These are phyloP conservation scores for Candida chauliodis DNA, from an alignment of 805 yeast species.

Conservation along the genomic window DNA sequence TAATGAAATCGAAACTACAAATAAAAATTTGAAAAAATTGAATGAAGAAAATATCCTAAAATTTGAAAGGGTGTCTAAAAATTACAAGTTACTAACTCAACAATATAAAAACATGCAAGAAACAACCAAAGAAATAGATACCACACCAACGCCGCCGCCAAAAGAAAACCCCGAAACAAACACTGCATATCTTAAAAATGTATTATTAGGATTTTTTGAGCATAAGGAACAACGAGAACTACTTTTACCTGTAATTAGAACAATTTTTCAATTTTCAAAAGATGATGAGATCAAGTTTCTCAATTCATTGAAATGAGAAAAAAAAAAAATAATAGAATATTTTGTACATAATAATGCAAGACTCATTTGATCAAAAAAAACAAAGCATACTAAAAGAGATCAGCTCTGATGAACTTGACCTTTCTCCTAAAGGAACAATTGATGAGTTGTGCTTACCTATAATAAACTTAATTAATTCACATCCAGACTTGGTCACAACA, in stretches of 20 bases:
- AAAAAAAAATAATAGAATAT: background rate
- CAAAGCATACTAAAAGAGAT: constrained; percentile 51
- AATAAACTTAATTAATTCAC: constrained; percentile 61
- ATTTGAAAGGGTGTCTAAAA: constrained; percentile 65
- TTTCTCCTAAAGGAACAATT: constrained; percentile 88
- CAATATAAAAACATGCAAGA: constrained; percentile 45
- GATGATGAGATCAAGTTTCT: constrained; percentile 71
- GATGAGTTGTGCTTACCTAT: constrained; percentile 72
- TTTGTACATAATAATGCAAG: constrained; percentile 24
- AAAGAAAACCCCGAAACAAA: constrained; percentile 9
- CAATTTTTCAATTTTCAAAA: constrained; percentile 63
- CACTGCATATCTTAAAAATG: constrained; percentile 81
- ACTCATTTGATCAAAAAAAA: constrained; percentile 70
- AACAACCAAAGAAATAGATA: background rate
- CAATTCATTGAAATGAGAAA: constrained; percentile 40
- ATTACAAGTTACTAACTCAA: constrained; percentile 59
- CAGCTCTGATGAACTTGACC: constrained; percentile 46
- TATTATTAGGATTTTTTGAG: constrained; percentile 84
- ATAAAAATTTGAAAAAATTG: constrained; percentile 50
- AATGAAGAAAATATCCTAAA: constrained; percentile 69
- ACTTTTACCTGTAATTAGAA: constrained; percentile 79
- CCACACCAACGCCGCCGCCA: background rate
- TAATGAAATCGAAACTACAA: constrained; percentile 54
- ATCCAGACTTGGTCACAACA: constrained; percentile 72
- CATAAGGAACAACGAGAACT: constrained; percentile 88